Evolutionary conservation across 129 eudicot genomes (phyloP).

Genomic region (Flaveria linearis): DNA sequence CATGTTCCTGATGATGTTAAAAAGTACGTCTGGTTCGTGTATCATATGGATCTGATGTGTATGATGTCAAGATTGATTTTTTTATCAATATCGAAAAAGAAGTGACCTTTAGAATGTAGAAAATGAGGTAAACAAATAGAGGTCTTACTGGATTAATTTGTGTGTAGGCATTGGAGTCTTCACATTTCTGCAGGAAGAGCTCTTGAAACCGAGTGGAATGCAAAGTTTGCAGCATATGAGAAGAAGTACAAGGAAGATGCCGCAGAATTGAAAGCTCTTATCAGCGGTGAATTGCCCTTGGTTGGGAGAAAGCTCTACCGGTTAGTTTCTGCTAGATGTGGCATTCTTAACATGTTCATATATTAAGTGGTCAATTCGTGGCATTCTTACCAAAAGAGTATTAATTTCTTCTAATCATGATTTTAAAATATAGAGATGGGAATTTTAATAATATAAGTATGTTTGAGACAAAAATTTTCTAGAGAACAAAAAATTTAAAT

Average conservation of each 20-base stretch:
- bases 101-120: constrained; percentile 5
- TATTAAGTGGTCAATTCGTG: too few relatives aligned
- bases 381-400: too few relatives aligned
- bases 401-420: too few relatives aligned
- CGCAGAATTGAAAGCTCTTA: constrained; percentile 43
- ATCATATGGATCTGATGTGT: background rate
- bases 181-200: constrained; percentile 48
- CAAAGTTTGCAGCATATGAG: constrained; percentile 57
- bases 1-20: constrained; percentile 69
- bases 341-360: background rate
- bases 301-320: constrained; percentile 69
- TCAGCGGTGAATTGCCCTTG: constrained; percentile 51
- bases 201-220: constrained; percentile 59
- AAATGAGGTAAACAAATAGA: background rate
- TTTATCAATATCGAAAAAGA: background rate
- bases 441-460: too few relatives aligned
- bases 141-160: constrained; percentile 10
- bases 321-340: constrained; percentile 33
- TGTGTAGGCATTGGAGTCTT: constrained; percentile 63
- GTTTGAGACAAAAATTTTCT: too few relatives aligned
- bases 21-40: constrained; percentile 29
- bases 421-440: too few relatives aligned
- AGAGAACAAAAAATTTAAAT: too few relatives aligned
- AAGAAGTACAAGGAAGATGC: constrained; percentile 54
- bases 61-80: background rate